Conservation (phyloP, 192 early-diverging fungal genomes). For the Coemansia sp. region DNA sequence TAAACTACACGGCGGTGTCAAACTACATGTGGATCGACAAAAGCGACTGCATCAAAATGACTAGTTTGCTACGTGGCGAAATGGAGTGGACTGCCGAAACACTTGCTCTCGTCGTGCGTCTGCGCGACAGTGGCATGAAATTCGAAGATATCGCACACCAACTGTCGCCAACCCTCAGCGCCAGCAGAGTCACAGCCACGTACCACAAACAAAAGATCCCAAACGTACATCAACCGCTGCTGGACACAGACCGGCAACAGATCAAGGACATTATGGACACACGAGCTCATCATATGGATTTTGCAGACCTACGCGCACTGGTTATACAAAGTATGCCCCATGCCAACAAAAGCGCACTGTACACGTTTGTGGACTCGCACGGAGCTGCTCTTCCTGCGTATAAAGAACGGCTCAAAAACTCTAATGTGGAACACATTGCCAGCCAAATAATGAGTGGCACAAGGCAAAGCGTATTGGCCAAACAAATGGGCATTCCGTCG, state of each 20-base stretch:
- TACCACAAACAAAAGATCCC: neutral
- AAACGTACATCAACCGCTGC: neutral
- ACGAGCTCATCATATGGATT: neutral
- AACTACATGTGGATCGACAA: conserved; percentile 24
- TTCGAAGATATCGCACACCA: conserved; percentile 9
- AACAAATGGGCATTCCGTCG: neutral
- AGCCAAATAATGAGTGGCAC: neutral
- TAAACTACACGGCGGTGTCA: conserved; percentile 16
- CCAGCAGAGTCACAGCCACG: neutral
- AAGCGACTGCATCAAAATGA: conserved; percentile 13
- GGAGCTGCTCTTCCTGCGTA: neutral
- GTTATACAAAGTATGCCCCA: neutral
- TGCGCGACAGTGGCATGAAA: conserved; percentile 6
- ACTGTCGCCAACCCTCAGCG: neutral
- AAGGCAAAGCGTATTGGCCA: neutral
- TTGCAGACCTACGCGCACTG: neutral
- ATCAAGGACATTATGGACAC: neutral
- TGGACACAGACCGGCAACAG: neutral
- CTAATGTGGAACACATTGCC: neutral
- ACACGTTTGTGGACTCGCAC: neutral
- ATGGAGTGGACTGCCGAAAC: conserved; percentile 11
- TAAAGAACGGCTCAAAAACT: neutral
- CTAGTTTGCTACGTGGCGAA: conserved; percentile 2
- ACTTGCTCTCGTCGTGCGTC: neutral
- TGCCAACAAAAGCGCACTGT: neutral